phyloP scores from a whole-genome alignment of 1,284 basidiomycete species.

The Puccinia horiana region DNA sequence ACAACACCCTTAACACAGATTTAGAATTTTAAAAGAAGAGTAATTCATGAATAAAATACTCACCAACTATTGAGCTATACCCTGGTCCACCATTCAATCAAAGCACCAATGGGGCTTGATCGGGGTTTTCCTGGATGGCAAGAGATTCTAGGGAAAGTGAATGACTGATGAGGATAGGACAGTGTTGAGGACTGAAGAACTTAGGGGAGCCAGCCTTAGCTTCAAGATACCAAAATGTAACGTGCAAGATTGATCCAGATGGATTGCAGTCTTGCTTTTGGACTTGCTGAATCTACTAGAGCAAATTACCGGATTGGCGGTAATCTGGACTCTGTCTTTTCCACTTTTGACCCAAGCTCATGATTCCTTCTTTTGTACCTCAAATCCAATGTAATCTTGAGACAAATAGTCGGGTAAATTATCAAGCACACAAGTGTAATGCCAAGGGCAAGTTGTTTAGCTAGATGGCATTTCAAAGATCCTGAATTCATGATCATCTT shows the following conservation, averaged over 20 bases:
- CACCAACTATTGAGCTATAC: constrained; percentile 37
- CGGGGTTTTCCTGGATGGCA: constrained; percentile 27
- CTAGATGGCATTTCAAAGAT: no score
- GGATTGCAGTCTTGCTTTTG: background rate
- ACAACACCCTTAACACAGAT: background rate
- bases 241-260: background rate
- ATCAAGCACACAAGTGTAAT: no score
- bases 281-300: background rate
- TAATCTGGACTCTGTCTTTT: background rate
- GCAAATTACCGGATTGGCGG: background rate
- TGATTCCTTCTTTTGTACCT: no score
- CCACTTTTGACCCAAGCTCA: no score
- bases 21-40: background rate
- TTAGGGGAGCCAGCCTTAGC: background rate
- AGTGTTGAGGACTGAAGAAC: background rate
- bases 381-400: no score
- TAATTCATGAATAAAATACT: background rate
- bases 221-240: constrained; percentile 26
- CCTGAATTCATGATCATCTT: no score
- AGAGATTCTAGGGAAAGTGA: background rate
- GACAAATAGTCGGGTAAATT: no score
- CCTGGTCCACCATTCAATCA: constrained; percentile 46
- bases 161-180: background rate
- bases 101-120: constrained; percentile 38
- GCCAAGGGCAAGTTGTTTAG: no score